Evolutionary conservation across 169 alveolate species (phyloP).

Genomic region (Besnoitia besnoiti): DNA sequence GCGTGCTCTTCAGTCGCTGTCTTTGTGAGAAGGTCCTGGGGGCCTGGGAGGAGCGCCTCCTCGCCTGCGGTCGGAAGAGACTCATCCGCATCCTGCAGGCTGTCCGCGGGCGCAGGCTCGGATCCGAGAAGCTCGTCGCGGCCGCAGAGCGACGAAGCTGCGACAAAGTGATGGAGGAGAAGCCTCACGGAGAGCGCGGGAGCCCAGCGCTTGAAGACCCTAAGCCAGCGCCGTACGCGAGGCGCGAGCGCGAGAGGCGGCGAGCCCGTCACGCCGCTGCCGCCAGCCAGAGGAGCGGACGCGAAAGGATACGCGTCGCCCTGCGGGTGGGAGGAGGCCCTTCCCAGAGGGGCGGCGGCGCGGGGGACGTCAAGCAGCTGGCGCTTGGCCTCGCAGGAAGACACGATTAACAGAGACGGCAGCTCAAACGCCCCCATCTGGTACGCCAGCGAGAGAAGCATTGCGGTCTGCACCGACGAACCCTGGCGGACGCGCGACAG

Average conservation of each 20-base stretch:
- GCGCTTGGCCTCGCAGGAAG: background rate
- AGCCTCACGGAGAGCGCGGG: background rate
- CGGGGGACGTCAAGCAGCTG: background rate
- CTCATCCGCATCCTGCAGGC: too few relatives aligned
- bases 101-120: too few relatives aligned
- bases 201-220: constrained; percentile 25
- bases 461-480: constrained; percentile 30
- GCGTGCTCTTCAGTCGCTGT: too few relatives aligned
- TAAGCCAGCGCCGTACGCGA: constrained; percentile 20
- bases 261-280: too few relatives aligned
- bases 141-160: background rate
- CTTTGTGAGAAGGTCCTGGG: too few relatives aligned
- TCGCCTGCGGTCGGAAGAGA: too few relatives aligned
- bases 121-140: too few relatives aligned
- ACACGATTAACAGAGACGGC: constrained; percentile 39
- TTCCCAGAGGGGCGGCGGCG: too few relatives aligned
- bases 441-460: constrained; percentile 47
- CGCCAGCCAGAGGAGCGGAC: background rate
- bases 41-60: too few relatives aligned
- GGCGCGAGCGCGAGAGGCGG: background rate
- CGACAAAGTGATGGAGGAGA: background rate
- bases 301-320: background rate
- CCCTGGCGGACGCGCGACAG: constrained; percentile 49
- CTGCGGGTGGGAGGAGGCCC: too few relatives aligned
- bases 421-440: constrained; percentile 49